Evolutionary conservation across 2,329 filamentous ascomycete genomes (phyloP).

Genomic region (Huntiella bhutanensis): DNA sequence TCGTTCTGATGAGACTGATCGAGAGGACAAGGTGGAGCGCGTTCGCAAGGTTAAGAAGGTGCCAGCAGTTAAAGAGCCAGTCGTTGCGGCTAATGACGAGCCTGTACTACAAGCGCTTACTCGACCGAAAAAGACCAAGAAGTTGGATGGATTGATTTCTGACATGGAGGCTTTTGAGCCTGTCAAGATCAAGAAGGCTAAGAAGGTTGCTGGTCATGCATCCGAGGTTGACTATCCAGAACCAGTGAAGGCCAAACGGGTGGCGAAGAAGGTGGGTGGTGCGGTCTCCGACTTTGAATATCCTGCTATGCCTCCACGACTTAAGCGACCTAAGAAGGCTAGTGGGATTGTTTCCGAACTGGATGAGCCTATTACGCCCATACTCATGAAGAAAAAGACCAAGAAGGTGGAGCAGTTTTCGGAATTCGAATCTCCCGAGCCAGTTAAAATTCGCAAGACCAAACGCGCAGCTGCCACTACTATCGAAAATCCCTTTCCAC

Average conservation of each 20-base stretch:
- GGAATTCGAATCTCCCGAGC: background rate
- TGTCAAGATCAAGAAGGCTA: constrained; percentile 1
- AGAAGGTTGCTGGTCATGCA: background rate
- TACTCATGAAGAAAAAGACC: background rate
- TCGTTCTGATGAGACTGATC: constrained; percentile 1
- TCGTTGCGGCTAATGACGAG: background rate
- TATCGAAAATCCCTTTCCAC: background rate
- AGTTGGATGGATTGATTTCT: background rate
- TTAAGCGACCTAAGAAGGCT: constrained; percentile 3
- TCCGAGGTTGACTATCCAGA: constrained; percentile 10
- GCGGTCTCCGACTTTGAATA: background rate
- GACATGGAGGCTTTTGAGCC: background rate
- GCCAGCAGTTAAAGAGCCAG: background rate
- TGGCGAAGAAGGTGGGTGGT: background rate
- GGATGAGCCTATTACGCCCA: background rate
- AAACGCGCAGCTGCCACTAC: background rate
- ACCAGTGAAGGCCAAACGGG: constrained; percentile 1
- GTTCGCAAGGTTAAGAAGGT: constrained; percentile 1
- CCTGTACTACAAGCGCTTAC: background rate
- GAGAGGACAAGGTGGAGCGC: background rate
- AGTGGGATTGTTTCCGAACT: background rate
- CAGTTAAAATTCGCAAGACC: background rate
- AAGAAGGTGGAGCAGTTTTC: background rate
- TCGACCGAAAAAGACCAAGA: background rate
- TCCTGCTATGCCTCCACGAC: background rate